phyloP scores from a whole-genome alignment of 106 monocot species.

The Posidonia australis region DNA sequence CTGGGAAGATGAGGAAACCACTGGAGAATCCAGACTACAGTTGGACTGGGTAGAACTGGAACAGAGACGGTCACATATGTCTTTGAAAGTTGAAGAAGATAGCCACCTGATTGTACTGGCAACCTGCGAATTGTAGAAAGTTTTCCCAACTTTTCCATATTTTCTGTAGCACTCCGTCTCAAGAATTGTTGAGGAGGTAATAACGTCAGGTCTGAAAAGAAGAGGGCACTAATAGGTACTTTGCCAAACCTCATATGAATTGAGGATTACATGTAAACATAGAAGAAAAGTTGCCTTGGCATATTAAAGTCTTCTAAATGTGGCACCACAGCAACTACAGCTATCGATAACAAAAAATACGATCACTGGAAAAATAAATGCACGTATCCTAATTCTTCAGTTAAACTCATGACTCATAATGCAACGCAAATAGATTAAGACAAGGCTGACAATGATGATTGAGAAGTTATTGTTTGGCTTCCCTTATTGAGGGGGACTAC shows the following conservation, averaged over 20 bases:
- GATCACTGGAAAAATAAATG: too few relatives aligned
- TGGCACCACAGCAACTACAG: too few relatives aligned
- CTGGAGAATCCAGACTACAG: background rate
- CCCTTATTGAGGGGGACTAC: too few relatives aligned
- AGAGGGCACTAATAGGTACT: background rate
- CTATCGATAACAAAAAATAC: too few relatives aligned
- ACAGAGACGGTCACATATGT: conserved; percentile 43
- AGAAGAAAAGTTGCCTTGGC: background rate
- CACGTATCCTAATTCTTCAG: background rate
- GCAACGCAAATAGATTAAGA: too few relatives aligned
- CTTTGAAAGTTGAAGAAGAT: conserved; percentile 35
- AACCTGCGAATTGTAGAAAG: conserved; percentile 80
- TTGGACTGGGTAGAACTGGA: background rate
- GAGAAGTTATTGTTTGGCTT: too few relatives aligned
- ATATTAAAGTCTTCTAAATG: background rate
- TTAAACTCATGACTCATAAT: background rate
- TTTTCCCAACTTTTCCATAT: conserved; percentile 63
- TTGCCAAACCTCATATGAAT: background rate
- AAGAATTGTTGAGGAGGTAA: conserved; percentile 30
- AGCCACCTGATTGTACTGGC: conserved; percentile 77
- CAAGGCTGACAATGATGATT: too few relatives aligned
- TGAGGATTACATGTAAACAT: too few relatives aligned
- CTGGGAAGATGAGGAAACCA: background rate
- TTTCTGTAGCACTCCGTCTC: conserved; percentile 75
- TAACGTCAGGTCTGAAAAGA: background rate